A percentile compares a stretch with the other conserved stretches of the same genome.
phyloP scores from a whole-genome alignment of 306 rosid species.

The Canavalia ensiformis region DNA sequence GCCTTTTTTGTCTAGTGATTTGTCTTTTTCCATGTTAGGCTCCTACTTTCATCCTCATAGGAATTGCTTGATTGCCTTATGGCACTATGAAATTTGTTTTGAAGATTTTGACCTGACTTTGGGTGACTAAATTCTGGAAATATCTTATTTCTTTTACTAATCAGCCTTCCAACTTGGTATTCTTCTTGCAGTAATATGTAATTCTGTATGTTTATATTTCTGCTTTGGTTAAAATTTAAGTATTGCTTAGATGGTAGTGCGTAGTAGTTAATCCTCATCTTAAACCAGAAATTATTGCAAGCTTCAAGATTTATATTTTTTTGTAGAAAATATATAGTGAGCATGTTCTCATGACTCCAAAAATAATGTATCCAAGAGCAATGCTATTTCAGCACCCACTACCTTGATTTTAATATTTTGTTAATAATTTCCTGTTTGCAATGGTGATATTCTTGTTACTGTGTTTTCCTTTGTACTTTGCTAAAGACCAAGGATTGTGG shows the following conservation, averaged over 20 bases:
- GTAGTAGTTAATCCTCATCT: conserved; percentile 23
- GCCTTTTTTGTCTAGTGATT: conserved; percentile 19
- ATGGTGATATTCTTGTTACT: conserved; percentile 11
- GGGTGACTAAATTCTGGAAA: conserved; percentile 12
- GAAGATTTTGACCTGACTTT: not conserved
- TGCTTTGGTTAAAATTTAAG: conserved; percentile 1
- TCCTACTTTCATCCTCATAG: not conserved
- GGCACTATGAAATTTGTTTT: not conserved
- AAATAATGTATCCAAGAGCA: conserved; percentile 30
- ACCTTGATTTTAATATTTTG: conserved; percentile 13
- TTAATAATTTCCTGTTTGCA: conserved; percentile 18
- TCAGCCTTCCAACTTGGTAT: conserved; percentile 8
- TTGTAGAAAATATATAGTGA: conserved; percentile 21
- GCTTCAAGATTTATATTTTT: not conserved
- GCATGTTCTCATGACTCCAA: not conserved
- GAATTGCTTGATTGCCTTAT: not conserved
- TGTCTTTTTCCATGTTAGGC: not conserved
- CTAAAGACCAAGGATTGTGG: conserved; percentile 25
- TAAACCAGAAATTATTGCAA: conserved; percentile 14
- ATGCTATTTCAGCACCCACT: conserved; percentile 9
- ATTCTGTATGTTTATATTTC: not conserved
- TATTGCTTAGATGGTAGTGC: conserved; percentile 11
- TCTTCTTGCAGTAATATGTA: conserved; percentile 21
- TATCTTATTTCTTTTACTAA: not conserved
- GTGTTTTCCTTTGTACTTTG: conserved; percentile 24